Conservation (phyloP, 208 protist species). For the Histomonas meleagridis region DNA sequence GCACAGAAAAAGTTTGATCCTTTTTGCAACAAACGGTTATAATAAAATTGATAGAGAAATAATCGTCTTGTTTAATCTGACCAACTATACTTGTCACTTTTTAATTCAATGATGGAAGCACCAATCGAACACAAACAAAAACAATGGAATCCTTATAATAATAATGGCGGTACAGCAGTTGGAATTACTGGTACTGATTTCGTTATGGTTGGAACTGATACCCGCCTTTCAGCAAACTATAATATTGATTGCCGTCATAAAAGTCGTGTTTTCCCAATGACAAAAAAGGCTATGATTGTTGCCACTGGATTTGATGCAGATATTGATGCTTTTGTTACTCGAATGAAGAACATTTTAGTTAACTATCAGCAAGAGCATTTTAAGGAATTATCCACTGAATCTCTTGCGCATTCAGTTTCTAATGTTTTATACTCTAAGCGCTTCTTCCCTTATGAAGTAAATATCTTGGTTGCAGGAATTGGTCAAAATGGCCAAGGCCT, state of each 20-base stretch:
- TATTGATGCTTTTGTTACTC: background rate
- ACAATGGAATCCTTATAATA: background rate
- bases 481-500: background rate
- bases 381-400: background rate
- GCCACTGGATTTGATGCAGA: slow-evolving; percentile 4
- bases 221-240: background rate
- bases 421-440: slow-evolving; percentile 1
- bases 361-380: background rate
- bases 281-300: background rate
- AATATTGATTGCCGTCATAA: background rate
- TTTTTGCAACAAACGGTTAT: too few relatives aligned
- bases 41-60: too few relatives aligned
- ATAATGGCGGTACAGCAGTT: background rate
- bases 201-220: background rate
- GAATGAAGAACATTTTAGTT: background rate
- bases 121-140: background rate
- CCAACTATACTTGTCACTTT: too few relatives aligned
- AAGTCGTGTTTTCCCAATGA: background rate
- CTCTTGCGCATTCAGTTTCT: background rate
- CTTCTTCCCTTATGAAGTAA: slow-evolving; percentile 9
- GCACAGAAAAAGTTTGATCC: too few relatives aligned
- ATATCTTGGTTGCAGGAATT: background rate
- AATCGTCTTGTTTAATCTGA: too few relatives aligned
- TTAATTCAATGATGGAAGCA: too few relatives aligned
- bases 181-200: background rate